A percentile compares a stretch with the other conserved stretches of the same genome.
These are phyloP conservation scores for Haematococcus lacustris DNA, from an alignment of 139 green algal genomes.

Conservation along the genomic window DNA sequence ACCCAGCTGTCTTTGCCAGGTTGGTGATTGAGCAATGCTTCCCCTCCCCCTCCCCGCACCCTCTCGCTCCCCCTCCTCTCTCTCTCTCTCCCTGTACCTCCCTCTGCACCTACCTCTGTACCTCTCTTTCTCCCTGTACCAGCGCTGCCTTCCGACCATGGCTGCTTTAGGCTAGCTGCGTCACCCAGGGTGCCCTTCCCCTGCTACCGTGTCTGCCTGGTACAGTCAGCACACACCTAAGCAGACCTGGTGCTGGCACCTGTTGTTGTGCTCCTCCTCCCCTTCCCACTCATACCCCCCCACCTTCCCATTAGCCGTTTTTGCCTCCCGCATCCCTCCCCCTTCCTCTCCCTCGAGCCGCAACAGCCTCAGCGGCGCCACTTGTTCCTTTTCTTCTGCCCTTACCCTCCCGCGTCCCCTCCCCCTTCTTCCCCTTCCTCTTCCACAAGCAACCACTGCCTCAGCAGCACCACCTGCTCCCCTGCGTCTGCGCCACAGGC, in stretches of 20 bases:
- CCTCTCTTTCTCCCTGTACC: too few species aligned
- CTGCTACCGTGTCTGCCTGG: not conserved
- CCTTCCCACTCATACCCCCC: too few species aligned
- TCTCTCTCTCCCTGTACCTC: too few species aligned
- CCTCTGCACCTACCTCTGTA: too few species aligned
- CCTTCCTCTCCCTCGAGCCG: not conserved
- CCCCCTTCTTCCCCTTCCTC: not conserved
- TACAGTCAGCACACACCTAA: too few species aligned
- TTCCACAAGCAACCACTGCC: not conserved
- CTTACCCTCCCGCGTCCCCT: not conserved
- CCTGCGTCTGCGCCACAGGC: conserved; percentile 7
- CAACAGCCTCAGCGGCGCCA: not conserved
- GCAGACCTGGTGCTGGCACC: too few species aligned
- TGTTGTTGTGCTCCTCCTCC: too few species aligned
- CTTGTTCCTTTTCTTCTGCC: not conserved
- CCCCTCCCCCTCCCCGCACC: too few species aligned
- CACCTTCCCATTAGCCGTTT: too few species aligned
- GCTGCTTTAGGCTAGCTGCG: not conserved
- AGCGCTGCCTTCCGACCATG: not conserved
- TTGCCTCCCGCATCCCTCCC: not conserved
- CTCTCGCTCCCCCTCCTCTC: too few species aligned
- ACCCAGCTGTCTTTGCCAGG: conserved; percentile 21
- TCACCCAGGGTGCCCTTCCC: not conserved
- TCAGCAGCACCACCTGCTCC: not conserved
- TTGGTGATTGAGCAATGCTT: conserved; percentile 3